Percentiles rank a stretch among this genome's conserved stretches.
phyloP scores from a whole-genome alignment of 495 filamentous ascomycete species.

The Articulospora tetracladia region DNA sequence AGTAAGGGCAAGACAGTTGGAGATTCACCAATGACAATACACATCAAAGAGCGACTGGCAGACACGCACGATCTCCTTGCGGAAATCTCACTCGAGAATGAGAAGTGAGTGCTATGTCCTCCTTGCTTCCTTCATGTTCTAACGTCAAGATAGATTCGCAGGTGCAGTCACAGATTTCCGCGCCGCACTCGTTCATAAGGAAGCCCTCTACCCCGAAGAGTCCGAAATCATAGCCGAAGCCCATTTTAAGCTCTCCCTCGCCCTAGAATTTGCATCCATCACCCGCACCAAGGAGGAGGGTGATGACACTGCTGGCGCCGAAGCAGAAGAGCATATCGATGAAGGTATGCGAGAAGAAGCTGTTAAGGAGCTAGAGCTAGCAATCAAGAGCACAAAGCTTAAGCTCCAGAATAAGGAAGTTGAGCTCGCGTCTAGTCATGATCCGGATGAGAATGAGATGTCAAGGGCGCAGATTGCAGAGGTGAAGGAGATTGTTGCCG shows the following conservation, averaged over 20 bases:
- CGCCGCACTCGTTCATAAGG: conserved; percentile 69
- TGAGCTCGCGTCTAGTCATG: conserved; percentile 48
- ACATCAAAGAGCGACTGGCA: conserved; percentile 76
- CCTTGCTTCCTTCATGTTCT: not conserved
- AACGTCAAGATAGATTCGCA: conserved; percentile 49
- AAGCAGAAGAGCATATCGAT: conserved; percentile 44
- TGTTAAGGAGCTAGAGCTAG: conserved; percentile 70
- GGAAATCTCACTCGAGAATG: conserved; percentile 93
- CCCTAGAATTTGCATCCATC: conserved; percentile 88
- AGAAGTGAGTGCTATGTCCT: conserved; percentile 43
- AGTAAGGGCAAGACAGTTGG: conserved; percentile 50
- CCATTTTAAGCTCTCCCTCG: conserved; percentile 92
- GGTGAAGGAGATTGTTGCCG: conserved; percentile 78
- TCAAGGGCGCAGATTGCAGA: conserved; percentile 68
- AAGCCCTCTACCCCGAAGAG: conserved; percentile 70
- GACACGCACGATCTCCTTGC: conserved; percentile 90
- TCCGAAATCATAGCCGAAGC: conserved; percentile 86
- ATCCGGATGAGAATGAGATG: conserved; percentile 52
- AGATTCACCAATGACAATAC: conserved; percentile 46
- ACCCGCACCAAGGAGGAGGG: conserved; percentile 51
- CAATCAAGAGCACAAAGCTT: conserved; percentile 73
- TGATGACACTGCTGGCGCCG: conserved; percentile 26
- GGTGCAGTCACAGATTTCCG: conserved; percentile 77
- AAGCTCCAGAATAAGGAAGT: conserved; percentile 73
- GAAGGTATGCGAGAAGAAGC: conserved; percentile 71